These are phyloP conservation scores for Aspergillus alliaceus DNA, from an alignment of 2,329 filamentous ascomycete genomes.

Conservation along the genomic window DNA sequence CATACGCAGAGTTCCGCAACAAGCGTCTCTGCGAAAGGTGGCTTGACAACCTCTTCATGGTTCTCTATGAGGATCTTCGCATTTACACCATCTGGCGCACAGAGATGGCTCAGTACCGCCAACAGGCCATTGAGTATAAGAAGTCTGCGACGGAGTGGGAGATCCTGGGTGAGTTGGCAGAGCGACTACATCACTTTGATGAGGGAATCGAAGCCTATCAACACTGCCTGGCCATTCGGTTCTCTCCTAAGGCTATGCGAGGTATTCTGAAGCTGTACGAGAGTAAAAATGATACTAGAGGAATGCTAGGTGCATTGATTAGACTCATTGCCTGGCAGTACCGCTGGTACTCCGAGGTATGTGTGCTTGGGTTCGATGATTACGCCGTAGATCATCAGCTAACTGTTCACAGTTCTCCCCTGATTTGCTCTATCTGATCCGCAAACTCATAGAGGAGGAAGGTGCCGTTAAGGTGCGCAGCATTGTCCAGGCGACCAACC, in stretches of 20 bases:
- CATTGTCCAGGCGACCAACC: conserved; percentile 92
- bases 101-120: conserved; percentile 92
- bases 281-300: conserved; percentile 73
- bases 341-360: conserved; percentile 93
- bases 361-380: conserved; percentile 12
- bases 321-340: conserved; percentile 97
- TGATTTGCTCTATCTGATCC: conserved; percentile 80
- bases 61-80: conserved; percentile 93
- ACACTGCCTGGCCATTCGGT: conserved; percentile 80
- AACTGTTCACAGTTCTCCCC: conserved; percentile 71
- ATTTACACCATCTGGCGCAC: conserved; percentile 99
- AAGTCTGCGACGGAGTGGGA: conserved; percentile 98
- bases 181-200: conserved; percentile 86
- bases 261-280: conserved; percentile 82
- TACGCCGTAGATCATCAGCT: conserved; percentile 13
- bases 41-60: conserved; percentile 99
- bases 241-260: conserved; percentile 87
- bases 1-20: conserved; percentile 90
- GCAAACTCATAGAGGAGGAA: conserved; percentile 94
- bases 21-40: conserved; percentile 96
- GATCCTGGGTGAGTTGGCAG: conserved; percentile 88
- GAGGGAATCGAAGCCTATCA: conserved; percentile 94
- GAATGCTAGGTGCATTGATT: conserved; percentile 82
- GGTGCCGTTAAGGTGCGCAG: conserved; percentile 95
- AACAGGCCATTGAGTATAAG: conserved; percentile 92